Conservation (phyloP, 2,329 filamentous ascomycete genomes). For the Cytospora piceicola region DNA sequence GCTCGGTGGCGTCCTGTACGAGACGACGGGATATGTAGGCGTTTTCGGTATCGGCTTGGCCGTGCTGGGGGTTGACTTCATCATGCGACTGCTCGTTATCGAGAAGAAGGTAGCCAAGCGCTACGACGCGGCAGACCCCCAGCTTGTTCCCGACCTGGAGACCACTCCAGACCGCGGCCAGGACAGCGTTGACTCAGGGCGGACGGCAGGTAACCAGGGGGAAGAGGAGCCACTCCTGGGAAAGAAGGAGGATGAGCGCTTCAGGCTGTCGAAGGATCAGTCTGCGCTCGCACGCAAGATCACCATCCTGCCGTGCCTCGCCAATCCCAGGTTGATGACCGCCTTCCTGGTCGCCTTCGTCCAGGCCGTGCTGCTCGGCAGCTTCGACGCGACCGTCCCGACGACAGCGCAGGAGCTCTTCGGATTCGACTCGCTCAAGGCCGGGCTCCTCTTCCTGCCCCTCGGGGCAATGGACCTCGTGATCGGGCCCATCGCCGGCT, state of each 20-base stretch:
- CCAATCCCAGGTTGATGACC: conserved; percentile 45
- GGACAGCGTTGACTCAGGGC: not conserved
- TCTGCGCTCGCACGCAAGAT: conserved; percentile 44
- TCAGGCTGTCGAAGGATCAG: conserved; percentile 48
- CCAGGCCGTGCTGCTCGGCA: conserved; percentile 45
- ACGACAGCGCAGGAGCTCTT: conserved; percentile 44
- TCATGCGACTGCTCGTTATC: conserved; percentile 63
- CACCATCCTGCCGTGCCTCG: conserved; percentile 52
- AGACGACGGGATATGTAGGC: conserved; percentile 59
- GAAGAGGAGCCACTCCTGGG: conserved; percentile 47
- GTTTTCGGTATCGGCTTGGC: conserved; percentile 62
- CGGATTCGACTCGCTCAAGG: conserved; percentile 41
- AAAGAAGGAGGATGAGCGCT: conserved; percentile 42
- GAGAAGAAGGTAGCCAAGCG: conserved; percentile 63
- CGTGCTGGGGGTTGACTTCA: conserved; percentile 60
- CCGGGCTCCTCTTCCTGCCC: conserved; percentile 44
- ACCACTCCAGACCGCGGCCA: conserved; percentile 26
- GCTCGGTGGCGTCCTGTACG: conserved; percentile 63
- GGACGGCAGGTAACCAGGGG: conserved; percentile 32
- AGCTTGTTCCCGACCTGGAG: conserved; percentile 7
- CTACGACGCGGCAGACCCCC: conserved; percentile 34
- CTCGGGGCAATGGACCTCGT: conserved; percentile 43
- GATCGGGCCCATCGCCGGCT: conserved; percentile 41
- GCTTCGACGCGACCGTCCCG: conserved; percentile 46
- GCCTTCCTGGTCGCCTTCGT: conserved; percentile 46